Conservation (phyloP, 768 basidiomycete genomes). For the Termitomyces bulborhizus region DNA sequence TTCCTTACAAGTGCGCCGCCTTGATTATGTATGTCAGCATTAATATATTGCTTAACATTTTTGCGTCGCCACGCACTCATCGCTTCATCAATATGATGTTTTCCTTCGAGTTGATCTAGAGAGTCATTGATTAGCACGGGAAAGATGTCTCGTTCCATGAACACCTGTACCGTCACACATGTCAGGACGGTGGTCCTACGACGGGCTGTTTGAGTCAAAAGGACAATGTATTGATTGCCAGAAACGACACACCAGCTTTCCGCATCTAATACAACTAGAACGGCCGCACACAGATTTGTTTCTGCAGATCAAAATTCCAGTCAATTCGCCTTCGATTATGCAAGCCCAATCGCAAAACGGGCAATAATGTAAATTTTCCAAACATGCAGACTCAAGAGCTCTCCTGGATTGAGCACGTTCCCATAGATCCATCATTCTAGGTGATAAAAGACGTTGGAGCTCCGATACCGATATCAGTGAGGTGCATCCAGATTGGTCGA, state of each 20-base stretch:
- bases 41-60: neutral
- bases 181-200: conserved; percentile 74
- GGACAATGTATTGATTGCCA: neutral
- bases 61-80: conserved; percentile 56
- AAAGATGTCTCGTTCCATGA: neutral
- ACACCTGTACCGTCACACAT: conserved; percentile 58
- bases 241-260: conserved; percentile 48
- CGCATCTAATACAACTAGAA: conserved; percentile 76
- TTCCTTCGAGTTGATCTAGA: conserved; percentile 32
- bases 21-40: conserved; percentile 18
- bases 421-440: conserved; percentile 64
- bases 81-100: conserved; percentile 83
- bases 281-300: conserved; percentile 64
- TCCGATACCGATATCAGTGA: conserved; percentile 63
- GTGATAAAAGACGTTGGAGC: conserved; percentile 58
- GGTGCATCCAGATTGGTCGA: conserved; percentile 74
- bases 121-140: neutral
- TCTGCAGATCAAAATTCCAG: conserved; percentile 53
- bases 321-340: conserved; percentile 59
- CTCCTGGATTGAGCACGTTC: conserved; percentile 69
- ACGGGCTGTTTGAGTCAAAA: neutral
- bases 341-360: conserved; percentile 87
- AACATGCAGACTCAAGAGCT: conserved; percentile 69
- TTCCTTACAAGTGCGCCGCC: conserved; percentile 79
- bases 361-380: conserved; percentile 85